Evolutionary conservation across 208 protist species (phyloP), one percentile per base, ranked within the genome.

Genomic region (Wallacemonas sp.): DNA sequence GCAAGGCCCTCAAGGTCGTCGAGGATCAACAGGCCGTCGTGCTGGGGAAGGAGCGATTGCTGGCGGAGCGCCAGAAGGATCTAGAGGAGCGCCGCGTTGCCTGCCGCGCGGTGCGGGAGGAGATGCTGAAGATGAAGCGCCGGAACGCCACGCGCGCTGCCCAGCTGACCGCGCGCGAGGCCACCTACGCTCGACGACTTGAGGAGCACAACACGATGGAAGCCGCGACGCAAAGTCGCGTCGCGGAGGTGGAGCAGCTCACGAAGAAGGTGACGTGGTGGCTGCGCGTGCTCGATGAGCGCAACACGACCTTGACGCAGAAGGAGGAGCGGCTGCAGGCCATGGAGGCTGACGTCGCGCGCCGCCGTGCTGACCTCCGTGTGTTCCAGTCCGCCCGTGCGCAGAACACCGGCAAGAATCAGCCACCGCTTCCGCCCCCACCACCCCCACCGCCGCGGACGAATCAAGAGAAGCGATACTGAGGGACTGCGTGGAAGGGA

Each of bases 241-340:
- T 93, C 26, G 61, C 49, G 21, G 84, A 83, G 61, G 85, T 94
- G 61, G 88, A 94, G 64, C 61, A 70, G 64, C 78, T 94, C 23
- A 75, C 76, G 44, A 81, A 81, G 60, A 73, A 68, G 49, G 85
- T 93, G 33, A 68, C 81, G 6, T 79, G 63, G 70, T 92, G 87
- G 85, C 65, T 95, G 48, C 72, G 73, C 16, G 91, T 88, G 34
- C 65, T 95, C 0, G 81, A 95, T 61, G 83, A 84, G 60, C 79
- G 90, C 19, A 79, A 95, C 48, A 70, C 62, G 16, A 65, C 69
- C 17, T 54, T 92, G 41, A 48, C 67, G 8, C 39, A 49, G 19
- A 91, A 93, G 76, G 86, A 95, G 70, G 66, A 78, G 61, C 70
- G 80, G 19, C 72, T 95, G 68, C 70, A 70, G 41, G 74, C 70